Base-by-base conservation (phyloP, 148 eudicot genomes). In the Cornus florida region DNA sequence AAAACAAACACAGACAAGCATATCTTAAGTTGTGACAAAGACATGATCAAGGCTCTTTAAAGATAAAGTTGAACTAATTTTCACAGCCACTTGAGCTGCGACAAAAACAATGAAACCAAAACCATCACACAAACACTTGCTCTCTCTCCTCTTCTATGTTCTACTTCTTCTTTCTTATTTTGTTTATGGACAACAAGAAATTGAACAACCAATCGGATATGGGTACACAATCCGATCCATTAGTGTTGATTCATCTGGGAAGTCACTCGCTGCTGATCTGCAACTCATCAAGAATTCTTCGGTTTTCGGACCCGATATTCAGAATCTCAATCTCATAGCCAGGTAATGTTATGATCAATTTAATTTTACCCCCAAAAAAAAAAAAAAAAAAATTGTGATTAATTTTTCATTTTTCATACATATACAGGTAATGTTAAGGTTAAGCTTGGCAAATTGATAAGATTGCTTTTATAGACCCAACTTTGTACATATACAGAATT, bases 221-320 rank as follows among this genome's bases (percentile, higher is more conserved):
- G 95, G 95, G 0, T 91, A 91, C 65, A 73, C 24, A 11, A 77
- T 91, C 76, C 20, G 22, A 35, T 84, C 87, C 23, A 86, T 83
- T 1, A 28, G 60, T 20, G 10, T 75, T 5, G 84, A 89, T 35
- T 41, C 84, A 4, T 66, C 82, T 9, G 79, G 60, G 1, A 41
- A 48, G 13, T 72, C 86, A 2, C 67, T 91, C 74, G 79, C 77
- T 16, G 92, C 92, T 11, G 33, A 78, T 65, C 88, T 91, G 4
- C 71, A 86, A 71, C 86, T 89, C 53, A 71, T 89, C 48, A 81
- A 82, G 78, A 72, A 22, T 10, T 84, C 91, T n/a, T 43, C 88
- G 0, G 81, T 88, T 78, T 90, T 71, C 70, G 95, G 92, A 13
- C 81, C 87, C 32, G 92, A 91, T 71, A 73, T 91, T 78, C 80